phyloP scores from a whole-genome alignment of 2,329 filamentous ascomycete genomes.

The Amesomyces nigricolor region DNA sequence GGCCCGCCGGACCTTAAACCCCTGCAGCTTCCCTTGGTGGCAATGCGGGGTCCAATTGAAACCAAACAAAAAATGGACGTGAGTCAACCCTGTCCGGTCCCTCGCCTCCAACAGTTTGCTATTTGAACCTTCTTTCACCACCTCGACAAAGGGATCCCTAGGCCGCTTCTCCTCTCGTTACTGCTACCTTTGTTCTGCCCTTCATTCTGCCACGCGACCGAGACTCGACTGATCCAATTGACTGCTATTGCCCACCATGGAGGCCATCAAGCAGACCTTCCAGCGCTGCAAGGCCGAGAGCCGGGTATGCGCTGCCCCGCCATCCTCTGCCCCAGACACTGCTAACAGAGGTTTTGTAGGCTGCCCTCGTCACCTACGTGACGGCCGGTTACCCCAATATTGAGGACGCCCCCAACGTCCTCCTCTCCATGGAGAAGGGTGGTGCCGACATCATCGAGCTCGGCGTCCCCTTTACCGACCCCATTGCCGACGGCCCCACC shows the following conservation, averaged over 20 bases:
- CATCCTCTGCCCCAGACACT: not conserved
- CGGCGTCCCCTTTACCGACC: constrained; percentile 94
- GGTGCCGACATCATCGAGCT: constrained; percentile 97
- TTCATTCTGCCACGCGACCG: not conserved
- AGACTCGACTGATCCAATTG: constrained; percentile 7
- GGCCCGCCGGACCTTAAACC: not conserved
- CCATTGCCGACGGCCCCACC: constrained; percentile 94
- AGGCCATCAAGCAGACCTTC: constrained; percentile 55
- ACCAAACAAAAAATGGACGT: constrained; percentile 5
- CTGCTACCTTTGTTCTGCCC: not conserved
- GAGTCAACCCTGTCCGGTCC: constrained; percentile 9
- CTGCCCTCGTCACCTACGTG: constrained; percentile 91
- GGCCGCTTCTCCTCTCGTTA: not conserved
- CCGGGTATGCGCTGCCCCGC: constrained; percentile 42
- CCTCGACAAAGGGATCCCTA: constrained; percentile 4
- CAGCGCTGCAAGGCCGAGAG: constrained; percentile 54
- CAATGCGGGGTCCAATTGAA: constrained; percentile 7
- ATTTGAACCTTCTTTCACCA: constrained; percentile 4
- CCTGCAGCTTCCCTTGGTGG: not conserved
- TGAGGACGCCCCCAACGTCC: constrained; percentile 75
- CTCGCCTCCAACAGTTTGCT: constrained; percentile 3
- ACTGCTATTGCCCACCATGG: constrained; percentile 39
- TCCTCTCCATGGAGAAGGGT: constrained; percentile 86
- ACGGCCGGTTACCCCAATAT: constrained; percentile 85
- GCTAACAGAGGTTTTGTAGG: constrained; percentile 39